Evolutionary conservation across 352 stramenopile species (phyloP).

Genomic region (Globisporangium parvum): DNA sequence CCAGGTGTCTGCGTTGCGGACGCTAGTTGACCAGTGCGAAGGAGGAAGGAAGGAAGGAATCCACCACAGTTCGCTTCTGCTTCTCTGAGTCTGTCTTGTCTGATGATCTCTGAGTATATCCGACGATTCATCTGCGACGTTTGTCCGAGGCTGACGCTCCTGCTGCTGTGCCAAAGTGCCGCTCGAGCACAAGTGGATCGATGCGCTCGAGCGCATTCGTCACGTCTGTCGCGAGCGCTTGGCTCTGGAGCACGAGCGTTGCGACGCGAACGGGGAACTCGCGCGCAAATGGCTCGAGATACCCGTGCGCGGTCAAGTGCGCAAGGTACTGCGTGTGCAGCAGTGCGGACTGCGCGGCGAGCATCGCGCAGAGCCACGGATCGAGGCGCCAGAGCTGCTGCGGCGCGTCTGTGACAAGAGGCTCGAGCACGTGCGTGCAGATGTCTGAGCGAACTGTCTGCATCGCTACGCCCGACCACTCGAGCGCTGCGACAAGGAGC

Average conservation of each 20-base stretch:
- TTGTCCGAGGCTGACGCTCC: not conserved
- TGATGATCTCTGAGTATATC: not conserved
- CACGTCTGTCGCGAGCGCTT: constrained; percentile 14
- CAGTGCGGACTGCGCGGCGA: constrained; percentile 12
- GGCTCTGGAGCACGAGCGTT: constrained; percentile 22
- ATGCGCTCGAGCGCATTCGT: constrained; percentile 17
- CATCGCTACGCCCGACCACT: not conserved
- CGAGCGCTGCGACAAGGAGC: constrained; percentile 3
- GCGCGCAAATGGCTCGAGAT: constrained; percentile 29
- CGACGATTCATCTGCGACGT: too few species aligned
- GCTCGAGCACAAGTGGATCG: constrained; percentile 26
- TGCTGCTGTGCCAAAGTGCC: constrained; percentile 21
- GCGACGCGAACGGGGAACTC: constrained; percentile 34
- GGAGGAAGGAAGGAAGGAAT: too few species aligned
- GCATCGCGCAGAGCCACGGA: constrained; percentile 12
- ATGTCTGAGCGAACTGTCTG: constrained; percentile 2
- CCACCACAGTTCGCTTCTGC: too few species aligned
- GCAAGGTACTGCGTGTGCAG: constrained; percentile 22
- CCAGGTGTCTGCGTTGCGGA: too few species aligned
- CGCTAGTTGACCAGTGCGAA: too few species aligned
- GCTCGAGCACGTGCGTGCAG: constrained; percentile 3
- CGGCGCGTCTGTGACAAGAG: not conserved
- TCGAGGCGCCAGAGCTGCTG: constrained; percentile 6
- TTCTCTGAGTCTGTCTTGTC: not conserved
- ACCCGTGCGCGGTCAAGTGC: constrained; percentile 25